phyloP scores from a whole-genome alignment of 768 basidiomycete species.

The Mycena vulgaris region DNA sequence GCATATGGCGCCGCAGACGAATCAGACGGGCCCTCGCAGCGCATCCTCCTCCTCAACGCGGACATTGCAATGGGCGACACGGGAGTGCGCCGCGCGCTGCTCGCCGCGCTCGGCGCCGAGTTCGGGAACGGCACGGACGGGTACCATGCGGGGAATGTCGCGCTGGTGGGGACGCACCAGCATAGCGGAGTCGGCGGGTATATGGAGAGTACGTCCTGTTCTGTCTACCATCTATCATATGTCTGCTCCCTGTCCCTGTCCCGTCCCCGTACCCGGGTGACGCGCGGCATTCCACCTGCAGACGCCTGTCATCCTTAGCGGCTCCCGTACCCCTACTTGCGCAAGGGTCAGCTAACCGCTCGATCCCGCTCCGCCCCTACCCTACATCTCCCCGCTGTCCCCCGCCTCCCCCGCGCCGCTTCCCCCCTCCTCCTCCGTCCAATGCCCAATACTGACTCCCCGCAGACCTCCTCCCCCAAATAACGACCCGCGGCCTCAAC shows the following conservation, averaged over 20 bases:
- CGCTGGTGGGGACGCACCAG: slow-evolving; percentile 83
- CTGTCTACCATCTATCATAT: too few species aligned
- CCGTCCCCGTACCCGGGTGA: too few species aligned
- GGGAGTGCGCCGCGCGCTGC: slow-evolving; percentile 79
- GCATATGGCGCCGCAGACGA: too few species aligned
- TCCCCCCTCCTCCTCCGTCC: too few species aligned
- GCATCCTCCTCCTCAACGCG: slow-evolving; percentile 32
- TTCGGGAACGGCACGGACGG: slow-evolving; percentile 71
- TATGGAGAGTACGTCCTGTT: slow-evolving; percentile 67
- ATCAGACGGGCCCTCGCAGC: background rate
- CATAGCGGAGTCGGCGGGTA: slow-evolving; percentile 88
- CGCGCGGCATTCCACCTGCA: too few species aligned
- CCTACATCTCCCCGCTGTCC: too few species aligned
- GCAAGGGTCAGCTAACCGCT: too few species aligned
- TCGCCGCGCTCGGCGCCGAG: slow-evolving; percentile 67
- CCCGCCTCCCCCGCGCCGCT: background rate
- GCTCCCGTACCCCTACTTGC: too few species aligned
- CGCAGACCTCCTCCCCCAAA: slow-evolving; percentile 76
- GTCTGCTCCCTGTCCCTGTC: background rate
- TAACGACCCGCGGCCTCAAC: slow-evolving; percentile 83
- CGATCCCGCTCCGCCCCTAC: too few species aligned
- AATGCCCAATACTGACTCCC: background rate
- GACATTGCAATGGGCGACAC: slow-evolving; percentile 61
- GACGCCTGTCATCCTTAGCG: too few species aligned
- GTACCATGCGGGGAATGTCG: slow-evolving; percentile 79